Base-by-base conservation (phyloP, 495 filamentous ascomycete species). In the Daldinia grandis region DNA sequence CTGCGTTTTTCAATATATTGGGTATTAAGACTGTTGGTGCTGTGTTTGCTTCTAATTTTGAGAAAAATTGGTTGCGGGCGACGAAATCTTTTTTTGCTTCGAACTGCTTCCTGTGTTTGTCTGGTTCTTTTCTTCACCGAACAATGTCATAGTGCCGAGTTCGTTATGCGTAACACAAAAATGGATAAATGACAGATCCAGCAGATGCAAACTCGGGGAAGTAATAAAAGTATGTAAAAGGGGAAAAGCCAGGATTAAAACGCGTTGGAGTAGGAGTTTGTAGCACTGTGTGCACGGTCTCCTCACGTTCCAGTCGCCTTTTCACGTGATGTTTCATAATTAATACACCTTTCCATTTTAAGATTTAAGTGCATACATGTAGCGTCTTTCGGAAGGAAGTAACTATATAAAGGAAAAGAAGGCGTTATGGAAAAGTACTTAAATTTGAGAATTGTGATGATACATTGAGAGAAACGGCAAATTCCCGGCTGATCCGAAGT, bases 311-410 rank as follows among this genome's bases (percentile, higher is more conserved):
- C 12, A 38, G 40, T 72, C 75, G 75, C 75, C 75, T 50, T 68
- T 15, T 76, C 75, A 77, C 73, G 75, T 77, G 75, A 77, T 64
- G 73, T 69, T 71, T 69, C 68, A 73, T 21, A 21, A 55, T 27
- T 0, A 19, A 9, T 12, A 24, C 47, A 40, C 71, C 44, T 61
- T 69, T 66, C 66, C 66, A 33, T 24, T 57, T 71, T 69, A 2
- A 51, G 58, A 3, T 8, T 66, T 60, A 71, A 70, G 71, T 67
- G 71, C 54, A 35, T 73, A 58, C 64, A 66, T 72, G 31, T 54
- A 24, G 8, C 42, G 42, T 47, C 19, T 47, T 24, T 47, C 9
- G 4, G 24, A 53, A n/a, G 25, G 12, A 53, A n/a, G 7, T 10
- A n/a, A n/a, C n/a, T n/a, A 21, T 12, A 12, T 10, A 55, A 25